phyloP scores from a whole-genome alignment of 139 green algal species.

The Micractinium sp. region DNA sequence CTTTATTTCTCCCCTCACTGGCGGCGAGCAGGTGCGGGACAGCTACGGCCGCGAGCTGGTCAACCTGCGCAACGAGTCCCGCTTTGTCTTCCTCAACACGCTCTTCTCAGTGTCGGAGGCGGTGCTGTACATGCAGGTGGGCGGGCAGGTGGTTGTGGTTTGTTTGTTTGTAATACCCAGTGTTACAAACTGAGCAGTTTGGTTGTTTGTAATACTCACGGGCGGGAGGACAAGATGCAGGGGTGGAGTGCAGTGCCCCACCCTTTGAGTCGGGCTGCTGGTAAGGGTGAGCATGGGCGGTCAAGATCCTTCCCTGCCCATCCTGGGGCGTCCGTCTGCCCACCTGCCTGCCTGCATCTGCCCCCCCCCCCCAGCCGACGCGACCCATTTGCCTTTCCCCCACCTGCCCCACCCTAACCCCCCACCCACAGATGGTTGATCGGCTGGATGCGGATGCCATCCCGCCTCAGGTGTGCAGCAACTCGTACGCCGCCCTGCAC shows the following conservation, averaged over 20 bases:
- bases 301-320: neutral
- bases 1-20: neutral
- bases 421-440: conserved; percentile 87
- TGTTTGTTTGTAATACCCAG: too few species aligned
- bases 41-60: conserved; percentile 90
- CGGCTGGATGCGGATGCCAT: conserved; percentile 82
- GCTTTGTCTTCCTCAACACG: conserved; percentile 97
- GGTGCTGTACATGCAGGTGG: conserved; percentile 90
- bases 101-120: conserved; percentile 94
- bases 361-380: too few species aligned
- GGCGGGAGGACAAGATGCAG: neutral
- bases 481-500: conserved; percentile 76
- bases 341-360: too few species aligned
- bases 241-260: neutral
- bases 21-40: conserved; percentile 38
- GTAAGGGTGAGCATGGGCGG: neutral
- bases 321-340: neutral
- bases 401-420: neutral
- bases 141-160: neutral
- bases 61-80: conserved; percentile 83
- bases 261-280: neutral
- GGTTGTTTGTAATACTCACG: too few species aligned
- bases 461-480: conserved; percentile 39
- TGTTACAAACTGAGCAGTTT: neutral
- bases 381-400: neutral